phyloP scores from a whole-genome alignment of 805 yeast genomes.

The Tetrapisispora arboricola region DNA sequence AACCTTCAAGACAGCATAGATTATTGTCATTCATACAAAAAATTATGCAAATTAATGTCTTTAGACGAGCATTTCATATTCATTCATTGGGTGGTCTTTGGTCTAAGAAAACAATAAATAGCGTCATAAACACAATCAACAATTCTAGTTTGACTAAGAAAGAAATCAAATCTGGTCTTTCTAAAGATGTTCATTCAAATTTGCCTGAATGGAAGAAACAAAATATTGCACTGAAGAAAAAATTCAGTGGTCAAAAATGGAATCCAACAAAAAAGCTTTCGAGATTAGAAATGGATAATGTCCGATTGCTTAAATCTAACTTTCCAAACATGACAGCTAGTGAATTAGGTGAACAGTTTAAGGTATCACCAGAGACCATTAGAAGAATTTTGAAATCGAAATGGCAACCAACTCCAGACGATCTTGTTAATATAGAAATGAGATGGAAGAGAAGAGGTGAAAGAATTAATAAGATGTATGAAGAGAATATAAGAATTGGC shows the following conservation, averaged over 20 bases:
- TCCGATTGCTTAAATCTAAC: constrained; percentile 44
- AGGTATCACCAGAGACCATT: constrained; percentile 72
- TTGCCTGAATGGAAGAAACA: constrained; percentile 67
- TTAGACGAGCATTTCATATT: not conserved
- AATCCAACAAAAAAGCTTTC: constrained; percentile 58
- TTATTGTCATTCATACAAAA: no score
- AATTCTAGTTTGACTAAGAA: constrained; percentile 8
- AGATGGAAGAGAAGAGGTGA: constrained; percentile 48
- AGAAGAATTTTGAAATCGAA: constrained; percentile 67
- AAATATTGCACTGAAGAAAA: constrained; percentile 49
- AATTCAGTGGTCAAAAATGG: constrained; percentile 52
- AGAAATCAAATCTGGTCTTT: constrained; percentile 8
- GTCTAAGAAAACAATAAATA: constrained; percentile 3
- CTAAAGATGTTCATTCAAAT: constrained; percentile 8
- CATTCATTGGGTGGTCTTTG: not conserved
- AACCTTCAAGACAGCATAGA: not conserved
- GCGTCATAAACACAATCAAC: constrained; percentile 12
- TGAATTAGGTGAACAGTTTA: constrained; percentile 53
- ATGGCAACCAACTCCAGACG: constrained; percentile 64
- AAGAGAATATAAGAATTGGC: not conserved
- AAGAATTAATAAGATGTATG: constrained; percentile 24
- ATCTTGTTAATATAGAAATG: constrained; percentile 30
- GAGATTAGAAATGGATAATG: constrained; percentile 56
- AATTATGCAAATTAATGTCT: not conserved
- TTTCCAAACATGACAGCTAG: constrained; percentile 51